Conservation (phyloP, 2,329 filamentous ascomycete species). For the Domatiomyces globalis region DNA sequence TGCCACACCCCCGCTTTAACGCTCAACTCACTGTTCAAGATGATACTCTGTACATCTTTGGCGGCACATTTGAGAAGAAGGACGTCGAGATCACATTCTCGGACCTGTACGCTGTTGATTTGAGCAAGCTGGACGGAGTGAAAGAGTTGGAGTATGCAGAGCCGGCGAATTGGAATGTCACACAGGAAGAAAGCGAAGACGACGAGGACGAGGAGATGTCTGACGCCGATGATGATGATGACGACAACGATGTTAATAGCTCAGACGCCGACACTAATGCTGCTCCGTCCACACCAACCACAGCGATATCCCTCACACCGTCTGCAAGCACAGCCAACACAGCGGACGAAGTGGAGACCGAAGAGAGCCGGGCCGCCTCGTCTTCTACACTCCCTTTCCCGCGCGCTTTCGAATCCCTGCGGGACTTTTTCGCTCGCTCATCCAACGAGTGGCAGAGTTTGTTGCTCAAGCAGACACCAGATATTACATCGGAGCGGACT, state of each 20-base stretch:
- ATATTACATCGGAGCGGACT: conserved; percentile 44
- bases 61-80: conserved; percentile 87
- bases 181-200: conserved; percentile 49
- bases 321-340: conserved; percentile 18
- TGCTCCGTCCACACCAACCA: conserved; percentile 1
- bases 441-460: conserved; percentile 84
- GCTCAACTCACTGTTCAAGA: conserved; percentile 80
- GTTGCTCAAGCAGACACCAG: conserved; percentile 58
- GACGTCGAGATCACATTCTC: conserved; percentile 94
- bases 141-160: conserved; percentile 80
- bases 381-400: conserved; percentile 64
- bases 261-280: conserved; percentile 24
- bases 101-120: conserved; percentile 80
- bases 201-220: conserved; percentile 31
- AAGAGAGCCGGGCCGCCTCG: conserved; percentile 28
- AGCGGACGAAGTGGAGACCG: conserved; percentile 22
- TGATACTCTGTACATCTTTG: conserved; percentile 85
- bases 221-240: conserved; percentile 33
- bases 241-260: conserved; percentile 24
- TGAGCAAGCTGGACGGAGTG: conserved; percentile 90
- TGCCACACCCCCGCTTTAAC: conserved; percentile 85
- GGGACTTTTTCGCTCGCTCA: conserved; percentile 84
- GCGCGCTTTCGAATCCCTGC: conserved; percentile 73
- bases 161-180: conserved; percentile 67
- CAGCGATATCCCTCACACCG: conserved; percentile 25